Evolutionary conservation across 352 stramenopile species (phyloP).

Genomic region (Phytopythium kandeliae): DNA sequence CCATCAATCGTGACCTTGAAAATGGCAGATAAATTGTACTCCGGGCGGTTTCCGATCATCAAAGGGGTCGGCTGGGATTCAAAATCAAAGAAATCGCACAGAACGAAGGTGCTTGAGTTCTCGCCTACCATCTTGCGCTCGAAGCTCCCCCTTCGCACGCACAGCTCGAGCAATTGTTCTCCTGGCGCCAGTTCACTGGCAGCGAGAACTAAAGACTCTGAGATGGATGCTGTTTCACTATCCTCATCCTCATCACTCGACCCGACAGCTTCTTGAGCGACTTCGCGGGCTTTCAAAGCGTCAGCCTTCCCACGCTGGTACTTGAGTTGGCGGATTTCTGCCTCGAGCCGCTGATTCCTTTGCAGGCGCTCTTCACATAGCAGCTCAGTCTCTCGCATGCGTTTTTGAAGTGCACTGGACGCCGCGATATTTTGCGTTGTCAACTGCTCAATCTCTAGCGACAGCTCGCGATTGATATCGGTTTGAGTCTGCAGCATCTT

Average conservation of each 20-base stretch:
- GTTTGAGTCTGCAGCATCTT: constrained; percentile 93
- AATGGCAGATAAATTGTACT: constrained; percentile 89
- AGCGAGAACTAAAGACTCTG: constrained; percentile 62
- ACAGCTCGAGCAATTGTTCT: constrained; percentile 91
- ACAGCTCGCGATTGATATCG: constrained; percentile 92
- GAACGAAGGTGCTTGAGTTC: constrained; percentile 85
- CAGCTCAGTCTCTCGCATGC: constrained; percentile 83
- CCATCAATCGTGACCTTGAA: constrained; percentile 92
- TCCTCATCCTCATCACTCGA: constrained; percentile 34
- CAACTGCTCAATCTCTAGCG: constrained; percentile 88
- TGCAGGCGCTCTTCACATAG: constrained; percentile 79
- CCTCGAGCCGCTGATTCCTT: constrained; percentile 79
- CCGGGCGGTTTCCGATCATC: constrained; percentile 66
- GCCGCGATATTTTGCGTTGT: constrained; percentile 66
- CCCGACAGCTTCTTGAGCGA: constrained; percentile 13
- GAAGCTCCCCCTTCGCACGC: constrained; percentile 71
- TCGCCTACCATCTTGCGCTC: constrained; percentile 55
- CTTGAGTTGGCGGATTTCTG: constrained; percentile 83
- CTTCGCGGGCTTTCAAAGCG: constrained; percentile 19
- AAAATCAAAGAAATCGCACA: constrained; percentile 95
- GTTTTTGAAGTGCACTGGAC: constrained; percentile 65
- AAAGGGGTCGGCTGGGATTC: constrained; percentile 90
- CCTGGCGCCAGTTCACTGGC: constrained; percentile 61
- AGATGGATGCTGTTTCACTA: constrained; percentile 46
- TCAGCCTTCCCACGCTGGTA: constrained; percentile 58